Percentiles rank a stretch among this genome's conserved stretches.
Evolutionary conservation across 257 asterid genomes (phyloP).

Genomic region (Cruciata laevipes): DNA sequence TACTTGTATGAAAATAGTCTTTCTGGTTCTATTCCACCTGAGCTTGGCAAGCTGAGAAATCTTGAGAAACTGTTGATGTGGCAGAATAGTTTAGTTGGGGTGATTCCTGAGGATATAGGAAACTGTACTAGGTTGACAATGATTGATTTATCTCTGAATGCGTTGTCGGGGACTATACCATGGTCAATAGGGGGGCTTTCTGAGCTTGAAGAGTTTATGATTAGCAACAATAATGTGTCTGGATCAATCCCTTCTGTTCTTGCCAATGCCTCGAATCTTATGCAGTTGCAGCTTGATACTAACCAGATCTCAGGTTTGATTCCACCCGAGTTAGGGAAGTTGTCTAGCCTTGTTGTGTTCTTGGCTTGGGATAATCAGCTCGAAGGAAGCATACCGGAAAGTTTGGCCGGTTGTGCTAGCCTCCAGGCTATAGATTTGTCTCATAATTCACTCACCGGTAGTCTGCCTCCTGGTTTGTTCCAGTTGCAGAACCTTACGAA

Average conservation of each 20-base stretch:
- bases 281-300: constrained; percentile 36
- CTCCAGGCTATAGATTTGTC: constrained; percentile 40
- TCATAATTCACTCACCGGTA: constrained; percentile 42
- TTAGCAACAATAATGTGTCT: constrained; percentile 36
- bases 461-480: constrained; percentile 33
- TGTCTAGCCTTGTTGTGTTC: constrained; percentile 34
- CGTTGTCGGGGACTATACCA: constrained; percentile 38
- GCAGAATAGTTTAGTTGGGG: constrained; percentile 39
- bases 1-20: constrained; percentile 40
- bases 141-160: constrained; percentile 40
- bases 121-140: constrained; percentile 29
- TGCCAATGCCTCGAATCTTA: constrained; percentile 28
- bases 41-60: constrained; percentile 30
- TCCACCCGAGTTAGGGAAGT: constrained; percentile 37
- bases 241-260: constrained; percentile 37
- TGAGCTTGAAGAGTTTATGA: constrained; percentile 41
- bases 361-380: constrained; percentile 45
- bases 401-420: constrained; percentile 35
- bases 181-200: constrained; percentile 33
- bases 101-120: constrained; percentile 38
- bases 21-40: constrained; percentile 39
- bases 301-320: constrained; percentile 44
- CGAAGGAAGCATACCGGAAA: constrained; percentile 38
- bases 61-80: constrained; percentile 34
- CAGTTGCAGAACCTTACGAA: constrained; percentile 35